Percentiles rank a stretch among this genome's conserved stretches.
Evolutionary conservation across 2,329 filamentous ascomycete genomes (phyloP).

Genomic region (Hymenoscyphus occultus): DNA sequence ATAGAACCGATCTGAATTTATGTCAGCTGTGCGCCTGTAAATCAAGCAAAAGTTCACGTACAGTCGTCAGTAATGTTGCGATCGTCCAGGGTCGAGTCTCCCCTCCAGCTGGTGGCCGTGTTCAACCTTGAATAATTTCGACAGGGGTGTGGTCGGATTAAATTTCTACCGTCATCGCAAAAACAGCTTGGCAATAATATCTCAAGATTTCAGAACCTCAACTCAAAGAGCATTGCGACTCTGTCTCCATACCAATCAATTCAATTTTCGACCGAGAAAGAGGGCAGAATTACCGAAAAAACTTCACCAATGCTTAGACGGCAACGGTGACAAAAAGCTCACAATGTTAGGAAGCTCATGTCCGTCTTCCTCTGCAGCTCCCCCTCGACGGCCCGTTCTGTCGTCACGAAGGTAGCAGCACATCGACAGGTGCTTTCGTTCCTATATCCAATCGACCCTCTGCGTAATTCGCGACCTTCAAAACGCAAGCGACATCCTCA

Average conservation of each 20-base stretch:
- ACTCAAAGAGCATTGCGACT: neutral
- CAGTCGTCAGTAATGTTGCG: neutral
- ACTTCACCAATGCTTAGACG: slow-evolving; percentile 26
- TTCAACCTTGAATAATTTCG: slow-evolving; percentile 10
- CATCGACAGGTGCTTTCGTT: slow-evolving; percentile 34
- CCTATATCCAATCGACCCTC: slow-evolving; percentile 30
- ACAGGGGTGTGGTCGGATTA: slow-evolving; percentile 13
- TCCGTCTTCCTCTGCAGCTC: slow-evolving; percentile 55
- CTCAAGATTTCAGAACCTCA: slow-evolving; percentile 11
- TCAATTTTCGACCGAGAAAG: neutral
- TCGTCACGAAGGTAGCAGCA: slow-evolving; percentile 44
- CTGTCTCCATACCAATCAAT: slow-evolving; percentile 5
- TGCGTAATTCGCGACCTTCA: slow-evolving; percentile 13
- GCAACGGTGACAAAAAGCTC: slow-evolving; percentile 36
- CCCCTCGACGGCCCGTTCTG: slow-evolving; percentile 46
- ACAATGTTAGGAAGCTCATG: slow-evolving; percentile 64
- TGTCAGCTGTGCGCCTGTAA: neutral
- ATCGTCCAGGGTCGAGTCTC: neutral
- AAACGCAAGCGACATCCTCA: neutral
- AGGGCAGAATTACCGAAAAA: slow-evolving; percentile 5
- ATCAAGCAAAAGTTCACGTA: neutral
- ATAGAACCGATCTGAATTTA: neutral
- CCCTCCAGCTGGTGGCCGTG: neutral
- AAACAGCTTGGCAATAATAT: slow-evolving; percentile 3
- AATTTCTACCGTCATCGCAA: slow-evolving; percentile 1